Evolutionary conservation across 495 filamentous ascomycete species (phyloP).

Genomic region (Penicillium taxi): DNA sequence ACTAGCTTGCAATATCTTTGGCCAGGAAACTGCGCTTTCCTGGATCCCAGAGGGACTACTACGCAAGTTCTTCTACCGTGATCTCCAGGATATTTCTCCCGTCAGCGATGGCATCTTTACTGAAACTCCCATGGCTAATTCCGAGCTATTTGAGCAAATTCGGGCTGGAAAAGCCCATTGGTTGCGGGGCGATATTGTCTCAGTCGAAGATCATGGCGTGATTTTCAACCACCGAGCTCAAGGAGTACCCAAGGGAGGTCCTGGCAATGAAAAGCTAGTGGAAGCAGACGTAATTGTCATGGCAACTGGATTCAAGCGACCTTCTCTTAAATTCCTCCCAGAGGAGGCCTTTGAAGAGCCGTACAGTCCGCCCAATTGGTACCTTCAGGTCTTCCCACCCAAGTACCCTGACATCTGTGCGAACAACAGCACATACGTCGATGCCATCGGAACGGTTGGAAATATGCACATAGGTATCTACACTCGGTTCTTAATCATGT

Average conservation of each 20-base stretch:
- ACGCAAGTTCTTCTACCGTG: constrained; percentile 75
- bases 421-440: constrained; percentile 79
- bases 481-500: constrained; percentile 77
- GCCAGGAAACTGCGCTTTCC: constrained; percentile 63
- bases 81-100: constrained; percentile 70
- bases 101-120: constrained; percentile 61
- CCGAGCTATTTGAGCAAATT: constrained; percentile 68
- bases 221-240: constrained; percentile 60
- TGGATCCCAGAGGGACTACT: constrained; percentile 72
- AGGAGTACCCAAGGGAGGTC: constrained; percentile 66
- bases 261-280: constrained; percentile 54
- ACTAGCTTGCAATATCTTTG: constrained; percentile 69
- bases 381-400: constrained; percentile 71
- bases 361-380: constrained; percentile 79
- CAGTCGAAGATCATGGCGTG: constrained; percentile 56
- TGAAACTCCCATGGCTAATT: constrained; percentile 78
- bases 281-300: constrained; percentile 71
- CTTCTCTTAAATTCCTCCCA: constrained; percentile 65
- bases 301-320: constrained; percentile 74
- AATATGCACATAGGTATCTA: constrained; percentile 90
- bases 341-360: constrained; percentile 59
- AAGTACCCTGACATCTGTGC: constrained; percentile 55
- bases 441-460: constrained; percentile 69
- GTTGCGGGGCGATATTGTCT: constrained; percentile 70
- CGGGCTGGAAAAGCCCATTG: constrained; percentile 68